Percentiles rank a stretch among this genome's conserved stretches.
Conservation (phyloP, 352 stramenopile genomes). For the Globisporangium parvum region DNA sequence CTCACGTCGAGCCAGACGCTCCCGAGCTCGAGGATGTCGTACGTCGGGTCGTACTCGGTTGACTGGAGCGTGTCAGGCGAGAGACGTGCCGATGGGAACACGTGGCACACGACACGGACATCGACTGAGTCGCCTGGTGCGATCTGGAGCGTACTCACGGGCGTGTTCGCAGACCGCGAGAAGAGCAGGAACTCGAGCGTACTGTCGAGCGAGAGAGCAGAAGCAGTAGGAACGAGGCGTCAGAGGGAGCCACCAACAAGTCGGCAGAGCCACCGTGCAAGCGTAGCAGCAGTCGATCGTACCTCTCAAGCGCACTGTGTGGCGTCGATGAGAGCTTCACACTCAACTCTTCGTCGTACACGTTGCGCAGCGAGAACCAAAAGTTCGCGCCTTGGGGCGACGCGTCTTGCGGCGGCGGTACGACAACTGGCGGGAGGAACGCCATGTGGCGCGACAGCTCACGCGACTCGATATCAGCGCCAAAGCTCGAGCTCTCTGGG, state of each 20-base stretch:
- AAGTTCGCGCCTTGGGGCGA: slow-evolving; percentile 59
- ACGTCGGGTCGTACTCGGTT: slow-evolving; percentile 23
- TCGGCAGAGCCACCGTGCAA: not conserved
- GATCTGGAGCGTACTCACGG: slow-evolving; percentile 53
- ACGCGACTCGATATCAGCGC: slow-evolving; percentile 6
- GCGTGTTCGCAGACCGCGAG: slow-evolving; percentile 78
- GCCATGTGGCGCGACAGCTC: slow-evolving; percentile 35
- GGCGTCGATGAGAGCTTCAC: slow-evolving; percentile 53
- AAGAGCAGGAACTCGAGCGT: slow-evolving; percentile 71
- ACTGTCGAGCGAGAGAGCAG: slow-evolving; percentile 15
- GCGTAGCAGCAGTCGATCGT: slow-evolving; percentile 5
- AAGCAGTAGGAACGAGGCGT: not conserved
- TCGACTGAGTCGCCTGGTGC: slow-evolving; percentile 78
- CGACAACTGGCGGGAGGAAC: slow-evolving; percentile 66
- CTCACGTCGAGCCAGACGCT: slow-evolving; percentile 61
- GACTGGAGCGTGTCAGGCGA: slow-evolving; percentile 35
- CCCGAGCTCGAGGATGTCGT: slow-evolving; percentile 57
- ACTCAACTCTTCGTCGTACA: slow-evolving; percentile 81
- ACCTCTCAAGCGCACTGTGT: slow-evolving; percentile 41
- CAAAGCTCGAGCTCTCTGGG: slow-evolving; percentile 58
- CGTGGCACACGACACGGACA: slow-evolving; percentile 75
- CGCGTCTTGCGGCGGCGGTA: slow-evolving; percentile 52
- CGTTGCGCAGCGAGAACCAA: slow-evolving; percentile 81
- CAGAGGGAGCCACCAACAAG: not conserved
- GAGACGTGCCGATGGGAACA: slow-evolving; percentile 60